Conservation (phyloP, 2,329 filamentous ascomycete genomes). For the Cladosporium oxysporum region DNA sequence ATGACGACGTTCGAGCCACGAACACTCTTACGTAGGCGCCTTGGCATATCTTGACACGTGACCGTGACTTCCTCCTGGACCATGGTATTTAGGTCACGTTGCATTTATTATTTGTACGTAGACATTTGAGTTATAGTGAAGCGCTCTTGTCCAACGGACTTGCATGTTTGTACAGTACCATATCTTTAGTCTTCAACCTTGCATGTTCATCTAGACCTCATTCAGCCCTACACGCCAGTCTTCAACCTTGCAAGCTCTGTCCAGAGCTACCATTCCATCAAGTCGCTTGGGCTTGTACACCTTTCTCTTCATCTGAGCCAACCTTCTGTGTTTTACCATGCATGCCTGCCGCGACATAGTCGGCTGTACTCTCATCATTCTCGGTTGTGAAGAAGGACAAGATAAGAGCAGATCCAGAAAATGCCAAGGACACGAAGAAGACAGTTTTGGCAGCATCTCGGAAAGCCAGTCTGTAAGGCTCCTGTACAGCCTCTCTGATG, state of each 20-base stretch:
- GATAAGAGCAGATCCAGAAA: constrained; percentile 29
- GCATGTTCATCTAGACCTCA: neutral
- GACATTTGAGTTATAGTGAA: too few relatives aligned
- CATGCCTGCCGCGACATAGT: constrained; percentile 31
- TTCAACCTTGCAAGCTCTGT: neutral
- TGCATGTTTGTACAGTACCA: too few relatives aligned
- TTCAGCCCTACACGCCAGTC: neutral
- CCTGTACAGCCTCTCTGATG: constrained; percentile 28
- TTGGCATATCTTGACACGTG: neutral
- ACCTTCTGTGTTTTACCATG: constrained; percentile 26
- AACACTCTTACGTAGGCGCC: constrained; percentile 1
- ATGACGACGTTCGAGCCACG: constrained; percentile 2
- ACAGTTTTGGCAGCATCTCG: constrained; percentile 27
- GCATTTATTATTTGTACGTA: too few relatives aligned
- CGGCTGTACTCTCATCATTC: constrained; percentile 30
- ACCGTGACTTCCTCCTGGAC: neutral
- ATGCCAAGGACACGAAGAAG: constrained; percentile 29
- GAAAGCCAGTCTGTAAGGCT: constrained; percentile 29
- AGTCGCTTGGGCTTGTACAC: neutral
- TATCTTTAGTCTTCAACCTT: too few relatives aligned
- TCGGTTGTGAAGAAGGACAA: constrained; percentile 31
- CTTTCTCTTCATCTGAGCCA: constrained; percentile 8
- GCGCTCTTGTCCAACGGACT: too few relatives aligned
- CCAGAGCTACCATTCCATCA: neutral
- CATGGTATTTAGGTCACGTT: neutral